Evolutionary conservation across 192 early-diverging fungal genomes (phyloP).

Genomic region (Backusella parvicylindrica): DNA sequence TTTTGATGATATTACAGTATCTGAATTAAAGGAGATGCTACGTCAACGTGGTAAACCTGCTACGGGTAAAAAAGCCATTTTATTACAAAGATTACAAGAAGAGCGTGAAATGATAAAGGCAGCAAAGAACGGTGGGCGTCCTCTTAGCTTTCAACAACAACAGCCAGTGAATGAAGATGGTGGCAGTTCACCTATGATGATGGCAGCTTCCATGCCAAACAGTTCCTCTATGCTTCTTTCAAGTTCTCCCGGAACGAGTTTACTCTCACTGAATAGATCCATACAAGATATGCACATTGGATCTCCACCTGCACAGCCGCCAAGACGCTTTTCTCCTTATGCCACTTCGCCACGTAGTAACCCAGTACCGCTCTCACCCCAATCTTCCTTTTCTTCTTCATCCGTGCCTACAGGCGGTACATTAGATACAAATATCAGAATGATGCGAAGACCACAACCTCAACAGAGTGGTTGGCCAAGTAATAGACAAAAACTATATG

Average conservation of each 20-base stretch:
- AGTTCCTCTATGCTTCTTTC: conserved; percentile 1
- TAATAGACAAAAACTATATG: conserved; percentile 16
- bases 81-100: conserved; percentile 62
- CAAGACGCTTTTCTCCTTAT: conserved; percentile 33
- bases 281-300: conserved; percentile 31
- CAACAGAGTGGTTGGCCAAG: not conserved
- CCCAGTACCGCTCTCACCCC: not conserved
- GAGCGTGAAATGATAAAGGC: conserved; percentile 32
- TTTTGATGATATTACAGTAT: conserved; percentile 74
- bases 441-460: not conserved
- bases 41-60: conserved; percentile 64
- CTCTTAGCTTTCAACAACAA: not conserved
- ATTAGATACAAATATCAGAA: not conserved
- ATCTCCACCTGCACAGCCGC: conserved; percentile 27
- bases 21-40: conserved; percentile 72
- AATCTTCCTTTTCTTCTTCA: conserved; percentile 2
- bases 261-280: conserved; percentile 24
- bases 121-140: conserved; percentile 4
- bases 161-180: not conserved
- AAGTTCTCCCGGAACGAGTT: conserved; percentile 11
- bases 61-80: conserved; percentile 67
- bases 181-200: not conserved
- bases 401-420: conserved; percentile 2
- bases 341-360: not conserved
- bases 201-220: conserved; percentile 12